Evolutionary conservation across 208 protist species (phyloP), one percentile per base, ranked within the genome.

Genomic region (Trypanosoma melophagium): DNA sequence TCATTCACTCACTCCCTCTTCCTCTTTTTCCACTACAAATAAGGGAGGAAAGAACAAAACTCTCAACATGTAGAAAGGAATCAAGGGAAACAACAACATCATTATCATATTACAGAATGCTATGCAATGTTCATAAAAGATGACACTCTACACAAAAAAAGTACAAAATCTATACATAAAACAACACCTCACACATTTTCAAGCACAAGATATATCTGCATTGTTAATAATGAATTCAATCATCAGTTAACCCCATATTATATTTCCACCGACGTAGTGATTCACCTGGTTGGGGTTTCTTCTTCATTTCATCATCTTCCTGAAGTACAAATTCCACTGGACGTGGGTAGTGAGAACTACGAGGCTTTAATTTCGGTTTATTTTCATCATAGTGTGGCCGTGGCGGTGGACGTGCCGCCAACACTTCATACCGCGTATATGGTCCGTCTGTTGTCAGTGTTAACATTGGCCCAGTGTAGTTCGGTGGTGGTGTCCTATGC

Each of bases 401-500:
- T 10, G 79, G 54, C 7, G 75, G 80, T 41, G 66, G 66, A 25
- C 68, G 76, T 13, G 60, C 10, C 14, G 70, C 41, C 1, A 86
- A 65, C 10, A 77, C 76, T 60, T 86, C 80, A 66, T 68, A 79
- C 12, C 73, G 67, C 17, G 80, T 83, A 58, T 74, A 77, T 14
- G 71, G 69, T 3, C 80, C 80, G 1, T 58, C 14, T 12, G 65
- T 64, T 40, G 57, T 60, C 9, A 86, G 71, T 17, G 76, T 86
- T 16, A 86, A 55, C 22, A 80, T 68, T 0, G 80, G 80, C 17
- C 76, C 77, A 52, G 5, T 63, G 25, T 65, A 71, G 38, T 38
- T 41, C 69, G 61, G 67, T 16, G 58, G 73, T 31, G 71, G 67
- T 53, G 25, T 47, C 4, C 10, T 24, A 13, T 60, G 31, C 54